Conservation (phyloP, 768 basidiomycete genomes). For the Rhizopogon vulgaris region DNA sequence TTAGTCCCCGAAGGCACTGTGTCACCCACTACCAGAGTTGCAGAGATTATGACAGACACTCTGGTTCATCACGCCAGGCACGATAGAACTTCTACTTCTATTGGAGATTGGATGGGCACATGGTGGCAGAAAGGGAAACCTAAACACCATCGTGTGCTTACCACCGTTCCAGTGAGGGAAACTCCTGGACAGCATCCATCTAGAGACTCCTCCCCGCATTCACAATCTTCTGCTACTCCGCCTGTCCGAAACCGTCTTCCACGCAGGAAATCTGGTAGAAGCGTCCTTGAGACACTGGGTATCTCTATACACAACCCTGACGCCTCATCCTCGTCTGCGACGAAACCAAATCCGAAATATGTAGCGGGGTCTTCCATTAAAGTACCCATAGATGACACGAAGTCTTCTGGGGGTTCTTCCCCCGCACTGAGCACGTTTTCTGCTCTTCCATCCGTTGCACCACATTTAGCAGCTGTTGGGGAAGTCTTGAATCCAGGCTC, state of each 20-base stretch:
- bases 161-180: conserved; percentile 16
- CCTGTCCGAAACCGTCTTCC: conserved; percentile 7
- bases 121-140: conserved; percentile 58
- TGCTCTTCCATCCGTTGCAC: conserved; percentile 14
- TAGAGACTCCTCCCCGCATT: conserved; percentile 16
- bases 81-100: conserved; percentile 28
- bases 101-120: conserved; percentile 75
- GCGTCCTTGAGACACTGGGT: conserved; percentile 68
- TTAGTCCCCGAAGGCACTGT: conserved; percentile 1
- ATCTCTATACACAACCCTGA: conserved; percentile 59
- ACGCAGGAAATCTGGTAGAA: conserved; percentile 46
- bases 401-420: conserved; percentile 12
- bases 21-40: conserved; percentile 4
- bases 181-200: conserved; percentile 12
- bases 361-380: not conserved
- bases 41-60: conserved; percentile 1
- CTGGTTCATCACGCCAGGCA: conserved; percentile 14
- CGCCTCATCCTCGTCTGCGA: conserved; percentile 19
- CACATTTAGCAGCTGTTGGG: conserved; percentile 21
- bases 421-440: conserved; percentile 13
- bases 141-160: conserved; percentile 20
- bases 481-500: conserved; percentile 17
- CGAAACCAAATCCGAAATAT: conserved; percentile 15
- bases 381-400: conserved; percentile 8
- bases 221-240: conserved; percentile 10